Base-by-base conservation (phyloP, 148 eudicot species). In the Persicaria maculosa region DNA sequence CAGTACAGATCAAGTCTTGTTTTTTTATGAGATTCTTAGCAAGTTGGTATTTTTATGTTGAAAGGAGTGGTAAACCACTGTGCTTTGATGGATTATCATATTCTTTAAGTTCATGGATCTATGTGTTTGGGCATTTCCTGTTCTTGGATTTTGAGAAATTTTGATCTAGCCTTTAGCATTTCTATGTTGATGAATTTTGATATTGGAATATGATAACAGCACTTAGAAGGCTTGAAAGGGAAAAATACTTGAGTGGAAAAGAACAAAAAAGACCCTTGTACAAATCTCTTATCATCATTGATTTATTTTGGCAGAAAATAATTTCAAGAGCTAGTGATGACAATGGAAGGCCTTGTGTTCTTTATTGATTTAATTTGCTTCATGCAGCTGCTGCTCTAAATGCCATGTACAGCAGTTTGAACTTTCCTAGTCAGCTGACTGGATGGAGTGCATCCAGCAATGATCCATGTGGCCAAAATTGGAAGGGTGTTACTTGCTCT, bases 401-500 rank as follows among this genome's bases (percentile, higher is more conserved):
- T 72, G 68, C 8, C 47, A 79, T 95, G 92, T 95, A 74, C 83
- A 83, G 72, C 77, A 76, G 90, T 80, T 77, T 95, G 79, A 90
- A 90, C 82, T 88, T 92, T 7, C 86, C 97, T 47, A 47, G 74
- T 19, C 90, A 85, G 81, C 93, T 95, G 61, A 86, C 85, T 45
- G 87, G 91, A 68, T 95, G 98, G 98, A 89, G 72, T 22, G 71
- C 96, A 50, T 86, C 75, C 76, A 86, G 86, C 36, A 91, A 90
- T 47, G 96, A 95, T 84, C 98, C 98, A 46, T 95, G 98, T 83
- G 87, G 87, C 58, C 86, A 92, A 53, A 84, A 88, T 25, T 95
- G 98, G 98, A 86, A 77, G 78, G 98, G 98, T 64, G 85, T 95
- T 80, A 83, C 86, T 17, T 95, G 98, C 85, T 88, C 93, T 40